phyloP scores from a whole-genome alignment of 2,329 filamentous ascomycete species.

The Monilinia laxa region DNA sequence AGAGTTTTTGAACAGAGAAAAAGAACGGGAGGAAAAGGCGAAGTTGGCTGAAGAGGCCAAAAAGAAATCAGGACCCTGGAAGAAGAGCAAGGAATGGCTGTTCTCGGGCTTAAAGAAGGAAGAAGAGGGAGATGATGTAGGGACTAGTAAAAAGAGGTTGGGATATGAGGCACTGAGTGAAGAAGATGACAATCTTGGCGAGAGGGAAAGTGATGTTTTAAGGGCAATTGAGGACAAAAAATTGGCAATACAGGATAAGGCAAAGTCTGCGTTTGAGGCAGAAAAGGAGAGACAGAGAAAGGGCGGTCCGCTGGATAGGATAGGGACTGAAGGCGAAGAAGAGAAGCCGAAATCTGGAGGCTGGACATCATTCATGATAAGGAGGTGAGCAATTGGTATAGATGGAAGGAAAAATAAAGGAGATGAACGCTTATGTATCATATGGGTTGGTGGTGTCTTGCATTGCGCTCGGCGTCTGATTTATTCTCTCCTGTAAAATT shows the following conservation, averaged over 20 bases:
- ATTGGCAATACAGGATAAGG: slow-evolving; percentile 31
- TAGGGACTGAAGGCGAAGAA: slow-evolving; percentile 32
- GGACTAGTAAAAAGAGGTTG: slow-evolving; percentile 31
- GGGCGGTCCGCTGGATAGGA: slow-evolving; percentile 36
- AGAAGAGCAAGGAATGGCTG: slow-evolving; percentile 37
- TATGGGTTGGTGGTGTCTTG: slow-evolving; percentile 32
- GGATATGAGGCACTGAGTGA: slow-evolving; percentile 34
- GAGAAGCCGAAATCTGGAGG: slow-evolving; percentile 30
- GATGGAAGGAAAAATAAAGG: slow-evolving; percentile 10
- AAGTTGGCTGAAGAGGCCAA: slow-evolving; percentile 31
- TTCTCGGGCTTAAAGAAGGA: slow-evolving; percentile 41
- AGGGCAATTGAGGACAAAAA: slow-evolving; percentile 38
- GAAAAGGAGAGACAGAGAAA: slow-evolving; percentile 38
- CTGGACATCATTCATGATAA: slow-evolving; percentile 37
- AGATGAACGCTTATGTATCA: slow-evolving; percentile 32
- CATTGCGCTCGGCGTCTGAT: slow-evolving; percentile 30
- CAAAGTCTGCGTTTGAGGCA: slow-evolving; percentile 36
- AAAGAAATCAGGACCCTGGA: slow-evolving; percentile 36
- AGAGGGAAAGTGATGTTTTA: slow-evolving; percentile 35
- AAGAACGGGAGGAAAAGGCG: slow-evolving; percentile 46
- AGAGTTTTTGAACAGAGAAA: slow-evolving; percentile 55
- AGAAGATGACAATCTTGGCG: slow-evolving; percentile 30
- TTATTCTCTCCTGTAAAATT: slow-evolving; percentile 18
- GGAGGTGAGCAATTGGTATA: slow-evolving; percentile 24
- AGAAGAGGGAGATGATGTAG: slow-evolving; percentile 34